Base-by-base conservation (phyloP, 2,329 filamentous ascomycete species). In the Hymenoscyphus scutula region DNA sequence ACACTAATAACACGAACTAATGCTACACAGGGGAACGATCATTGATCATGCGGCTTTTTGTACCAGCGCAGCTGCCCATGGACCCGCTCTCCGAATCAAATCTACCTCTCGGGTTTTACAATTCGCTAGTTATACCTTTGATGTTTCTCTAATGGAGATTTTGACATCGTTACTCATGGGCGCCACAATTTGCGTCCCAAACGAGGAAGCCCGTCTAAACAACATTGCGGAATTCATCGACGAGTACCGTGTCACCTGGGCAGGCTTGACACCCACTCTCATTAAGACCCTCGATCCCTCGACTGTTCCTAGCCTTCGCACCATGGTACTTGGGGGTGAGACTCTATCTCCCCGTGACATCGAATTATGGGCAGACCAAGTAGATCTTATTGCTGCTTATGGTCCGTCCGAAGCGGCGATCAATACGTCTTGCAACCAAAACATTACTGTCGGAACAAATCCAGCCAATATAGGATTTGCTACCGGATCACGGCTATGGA, bases 321-420 rank as follows among this genome's bases (percentile, higher is more conserved):
- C 53, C 0, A 27, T 75, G 10, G 63, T 63, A 27, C 64, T 74
- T 27, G 70, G 69, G 38, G 73, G 73, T 17, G 73, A 75, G 58
- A 65, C 67, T 53, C 74, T 79, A 72, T 76, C 74, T 23, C 71
- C 72, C 41, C 73, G 69, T 17, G 73, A 78, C 65, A 68, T 78
- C 56, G 69, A 70, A 3, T 74, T 67, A 8, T 79, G 77, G 77
- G 75, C 74, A 6, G 23, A 66, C 62, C 45, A 69, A 23, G 74
- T 70, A 64, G 72, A 76, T n/a, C 71, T 79, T 37, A 67, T 78
- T 60, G 78, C 79, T 69, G 76, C 71, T 0, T 81, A 79, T 63
- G 79, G 79, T 0, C 79, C 79, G 23, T 61, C 58, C 10, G 69
- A 71, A 61, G 66, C 64, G 41, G 62, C 65, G 2, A 62, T 70